Percentiles rank a stretch among this genome's conserved stretches.
phyloP scores from a whole-genome alignment of 805 yeast species.

The Candida nemodendra region DNA sequence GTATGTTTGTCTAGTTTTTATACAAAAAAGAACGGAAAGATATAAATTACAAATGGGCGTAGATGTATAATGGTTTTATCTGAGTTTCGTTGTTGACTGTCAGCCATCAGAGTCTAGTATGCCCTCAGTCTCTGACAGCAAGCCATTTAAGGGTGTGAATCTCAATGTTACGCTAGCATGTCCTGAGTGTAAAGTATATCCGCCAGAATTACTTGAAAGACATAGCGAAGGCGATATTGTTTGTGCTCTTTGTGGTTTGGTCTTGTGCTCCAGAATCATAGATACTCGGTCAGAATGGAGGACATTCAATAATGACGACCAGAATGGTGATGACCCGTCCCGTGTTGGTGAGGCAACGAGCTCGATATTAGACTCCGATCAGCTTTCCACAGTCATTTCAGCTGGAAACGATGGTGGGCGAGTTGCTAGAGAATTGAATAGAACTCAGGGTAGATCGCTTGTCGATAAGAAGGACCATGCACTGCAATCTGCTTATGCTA shows the following conservation, averaged over 20 bases:
- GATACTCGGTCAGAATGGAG: slow-evolving; percentile 99
- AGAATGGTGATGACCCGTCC: slow-evolving; percentile 95
- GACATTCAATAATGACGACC: slow-evolving; percentile 96
- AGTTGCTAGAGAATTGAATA: slow-evolving; percentile 82
- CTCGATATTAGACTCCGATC: slow-evolving; percentile 87
- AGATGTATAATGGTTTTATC: too few relatives aligned
- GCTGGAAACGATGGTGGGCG: slow-evolving; percentile 82
- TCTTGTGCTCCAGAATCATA: slow-evolving; percentile 84
- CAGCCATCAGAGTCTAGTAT: slow-evolving; percentile 8
- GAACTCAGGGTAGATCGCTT: slow-evolving; percentile 83
- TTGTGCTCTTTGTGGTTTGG: slow-evolving; percentile 97
- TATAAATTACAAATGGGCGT: too few relatives aligned
- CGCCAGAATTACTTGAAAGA: slow-evolving; percentile 92
- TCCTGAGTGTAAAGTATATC: slow-evolving; percentile 94
- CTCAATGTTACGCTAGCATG: slow-evolving; percentile 87
- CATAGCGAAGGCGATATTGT: slow-evolving; percentile 98
- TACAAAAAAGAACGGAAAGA: too few relatives aligned
- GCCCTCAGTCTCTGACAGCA: slow-evolving; percentile 22
- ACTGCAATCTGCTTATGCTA: slow-evolving; percentile 82
- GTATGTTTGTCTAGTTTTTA: too few relatives aligned
- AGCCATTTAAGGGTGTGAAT: slow-evolving; percentile 61
- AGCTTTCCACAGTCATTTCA: slow-evolving; percentile 89
- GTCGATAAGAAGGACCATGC: slow-evolving; percentile 89
- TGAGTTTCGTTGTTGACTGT: too few relatives aligned
- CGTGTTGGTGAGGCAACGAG: slow-evolving; percentile 99